Conservation (phyloP, 164 flowering plant species). For the Magnolia sinica region DNA sequence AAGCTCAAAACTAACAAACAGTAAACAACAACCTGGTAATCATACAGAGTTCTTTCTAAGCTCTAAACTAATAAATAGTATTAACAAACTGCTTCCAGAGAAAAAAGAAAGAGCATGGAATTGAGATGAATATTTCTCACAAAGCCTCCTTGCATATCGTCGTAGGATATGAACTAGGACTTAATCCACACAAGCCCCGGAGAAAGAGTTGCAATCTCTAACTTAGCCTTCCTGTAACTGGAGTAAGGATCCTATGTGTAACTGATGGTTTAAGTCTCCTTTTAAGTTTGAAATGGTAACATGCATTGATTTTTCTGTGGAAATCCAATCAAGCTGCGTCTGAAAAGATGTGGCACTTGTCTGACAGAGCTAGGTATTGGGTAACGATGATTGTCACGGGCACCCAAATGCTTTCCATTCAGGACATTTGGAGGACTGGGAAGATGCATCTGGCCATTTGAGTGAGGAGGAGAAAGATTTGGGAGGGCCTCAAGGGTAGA, state of each 20-base stretch:
- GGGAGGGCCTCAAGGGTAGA: constrained; percentile 49
- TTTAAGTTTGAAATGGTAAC: neutral
- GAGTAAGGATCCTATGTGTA: neutral
- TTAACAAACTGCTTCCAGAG: no score
- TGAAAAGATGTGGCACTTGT: neutral
- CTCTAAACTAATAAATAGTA: neutral
- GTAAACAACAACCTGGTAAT: no score
- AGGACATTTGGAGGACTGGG: constrained; percentile 15
- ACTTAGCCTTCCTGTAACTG: neutral
- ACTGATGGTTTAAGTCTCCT: neutral
- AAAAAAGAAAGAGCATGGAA: neutral
- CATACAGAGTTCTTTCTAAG: no score
- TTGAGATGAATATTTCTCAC: neutral
- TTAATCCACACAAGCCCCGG: neutral
- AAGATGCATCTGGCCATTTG: constrained; percentile 12
- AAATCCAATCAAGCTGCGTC: neutral
- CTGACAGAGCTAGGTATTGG: neutral
- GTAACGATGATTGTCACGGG: constrained; percentile 1
- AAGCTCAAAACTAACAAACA: no score
- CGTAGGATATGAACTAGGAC: neutral
- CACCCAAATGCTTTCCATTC: constrained; percentile 4
- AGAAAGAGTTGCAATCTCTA: neutral
- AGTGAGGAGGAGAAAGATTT: constrained; percentile 30
- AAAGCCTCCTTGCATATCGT: neutral
- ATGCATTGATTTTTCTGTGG: neutral